phyloP scores from a whole-genome alignment of 441 rosid species.

The Syzygium malaccense region DNA sequence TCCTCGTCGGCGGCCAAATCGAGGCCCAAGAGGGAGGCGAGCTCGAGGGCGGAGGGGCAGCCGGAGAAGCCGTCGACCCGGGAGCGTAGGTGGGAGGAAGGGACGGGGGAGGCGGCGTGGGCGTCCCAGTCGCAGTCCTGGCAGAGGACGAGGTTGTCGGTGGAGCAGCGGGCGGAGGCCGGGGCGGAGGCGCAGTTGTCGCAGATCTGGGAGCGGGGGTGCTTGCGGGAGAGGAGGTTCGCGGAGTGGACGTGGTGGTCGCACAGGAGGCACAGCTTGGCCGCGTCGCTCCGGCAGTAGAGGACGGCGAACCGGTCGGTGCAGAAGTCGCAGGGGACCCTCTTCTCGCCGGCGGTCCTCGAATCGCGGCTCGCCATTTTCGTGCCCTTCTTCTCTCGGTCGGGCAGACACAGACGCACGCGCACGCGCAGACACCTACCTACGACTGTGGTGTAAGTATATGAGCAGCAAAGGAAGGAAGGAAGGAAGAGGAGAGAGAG shows the following conservation, averaged over 20 bases:
- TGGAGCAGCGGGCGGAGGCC: constrained; percentile 20
- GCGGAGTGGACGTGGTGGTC: constrained; percentile 44
- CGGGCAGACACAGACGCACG: no score
- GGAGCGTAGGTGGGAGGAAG: not conserved
- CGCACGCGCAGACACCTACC: not conserved
- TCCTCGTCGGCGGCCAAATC: constrained; percentile 2
- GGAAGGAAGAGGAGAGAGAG: not conserved
- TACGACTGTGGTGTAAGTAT: not conserved
- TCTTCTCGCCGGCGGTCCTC: not conserved
- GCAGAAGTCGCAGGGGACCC: constrained; percentile 32
- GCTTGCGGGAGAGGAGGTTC: constrained; percentile 37
- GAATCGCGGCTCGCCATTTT: not conserved
- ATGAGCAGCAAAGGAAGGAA: not conserved
- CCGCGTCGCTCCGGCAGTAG: constrained; percentile 38
- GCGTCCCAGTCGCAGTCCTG: constrained; percentile 15
- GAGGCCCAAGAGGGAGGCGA: constrained; percentile 2
- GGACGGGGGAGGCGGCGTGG: not conserved
- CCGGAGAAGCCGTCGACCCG: constrained; percentile 3
- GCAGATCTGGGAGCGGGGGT: constrained; percentile 36
- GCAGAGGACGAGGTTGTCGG: constrained; percentile 27
- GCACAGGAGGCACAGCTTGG: constrained; percentile 38
- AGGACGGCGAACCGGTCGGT: constrained; percentile 24
- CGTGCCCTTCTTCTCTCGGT: not conserved
- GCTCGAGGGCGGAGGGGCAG: constrained; percentile 1
- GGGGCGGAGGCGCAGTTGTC: constrained; percentile 26